Evolutionary conservation across 306 rosid species (phyloP).

Genomic region (Gleditsia sinensis): DNA sequence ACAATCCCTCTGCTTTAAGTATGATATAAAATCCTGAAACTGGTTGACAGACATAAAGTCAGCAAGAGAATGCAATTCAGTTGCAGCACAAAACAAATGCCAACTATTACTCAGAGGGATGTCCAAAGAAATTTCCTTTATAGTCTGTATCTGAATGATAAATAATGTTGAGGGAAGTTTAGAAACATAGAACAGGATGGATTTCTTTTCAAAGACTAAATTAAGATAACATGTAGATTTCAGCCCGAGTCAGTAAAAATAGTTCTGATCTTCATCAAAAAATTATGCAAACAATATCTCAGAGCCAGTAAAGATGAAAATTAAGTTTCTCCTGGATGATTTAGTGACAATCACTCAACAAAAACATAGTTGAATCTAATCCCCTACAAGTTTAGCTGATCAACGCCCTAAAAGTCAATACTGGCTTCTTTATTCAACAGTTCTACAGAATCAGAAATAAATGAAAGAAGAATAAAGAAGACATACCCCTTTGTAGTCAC

Average conservation of each 20-base stretch:
- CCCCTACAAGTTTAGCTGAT: background rate
- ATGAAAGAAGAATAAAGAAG: conserved; percentile 20
- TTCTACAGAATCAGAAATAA: conserved; percentile 23
- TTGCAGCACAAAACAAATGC: background rate
- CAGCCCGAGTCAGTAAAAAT: conserved; percentile 7
- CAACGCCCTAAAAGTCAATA: background rate
- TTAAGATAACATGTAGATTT: conserved; percentile 7
- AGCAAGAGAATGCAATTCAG: conserved; percentile 9
- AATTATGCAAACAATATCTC: background rate
- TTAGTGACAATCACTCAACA: background rate
- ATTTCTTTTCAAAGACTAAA: background rate
- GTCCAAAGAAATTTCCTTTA: background rate
- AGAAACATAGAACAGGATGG: background rate
- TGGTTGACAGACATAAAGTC: conserved; percentile 47
- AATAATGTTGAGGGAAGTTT: conserved; percentile 15
- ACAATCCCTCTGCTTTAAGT: conserved; percentile 96
- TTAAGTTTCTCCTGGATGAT: conserved; percentile 4
- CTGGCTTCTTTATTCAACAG: background rate
- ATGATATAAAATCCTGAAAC: conserved; percentile 93
- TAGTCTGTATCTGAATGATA: conserved; percentile 22
- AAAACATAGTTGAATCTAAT: background rate
- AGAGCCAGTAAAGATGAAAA: conserved; percentile 8
- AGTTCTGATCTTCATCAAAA: background rate
- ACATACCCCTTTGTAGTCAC: conserved; percentile 78
- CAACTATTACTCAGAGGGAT: background rate